Evolutionary conservation across 1,284 basidiomycete species (phyloP), one percentile per base, ranked within the genome.

Genomic region (Naganishia cerealis): DNA sequence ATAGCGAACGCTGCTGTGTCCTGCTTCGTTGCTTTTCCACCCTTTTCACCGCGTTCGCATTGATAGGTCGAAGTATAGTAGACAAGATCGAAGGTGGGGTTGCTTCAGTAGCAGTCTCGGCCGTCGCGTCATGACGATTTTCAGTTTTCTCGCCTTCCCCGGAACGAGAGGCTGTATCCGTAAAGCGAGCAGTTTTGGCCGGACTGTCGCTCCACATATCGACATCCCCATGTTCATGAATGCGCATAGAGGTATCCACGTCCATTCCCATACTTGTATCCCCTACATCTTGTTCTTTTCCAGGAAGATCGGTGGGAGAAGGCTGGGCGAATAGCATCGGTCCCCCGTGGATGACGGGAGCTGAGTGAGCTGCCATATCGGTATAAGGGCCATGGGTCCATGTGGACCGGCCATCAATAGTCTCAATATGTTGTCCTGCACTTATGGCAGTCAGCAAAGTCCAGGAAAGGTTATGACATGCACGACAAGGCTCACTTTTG

Each of bases 161-260:
- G n/a, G 54, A 8, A n/a, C 10, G 26, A 10, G 38, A 29, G 10
- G 21, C 53, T 16, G 24, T 2, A 8, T 33, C 24, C 9, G 18
- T 1, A 33, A 4, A 16, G 40, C 40, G 53, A 29, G 15, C 3
- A 16, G 48, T 3, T 39, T 67, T 67, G 53, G 55, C 53, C 16
- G 67, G 67, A 36, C 58, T 62, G 48, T 68, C 67, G 46, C 61
- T 68, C 15, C 50, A 57, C 67, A 68, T 68, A 21, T 68, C 68
- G 18, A 69, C 24, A 43, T 69, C 68, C 24, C 61, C 46, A 24
- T 50, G 46, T 9, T 50, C 46, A 8, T 50, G 46, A 6, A 13
- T 24, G 46, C 46, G 46, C 38, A 63, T 63, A 9, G 61, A 63
- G 26, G 50, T 63, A 33, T 63, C 61, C 36, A 63, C 61, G 40